Conservation (phyloP, 2,329 filamentous ascomycete species). For the Pestalotiopsis sp. region DNA sequence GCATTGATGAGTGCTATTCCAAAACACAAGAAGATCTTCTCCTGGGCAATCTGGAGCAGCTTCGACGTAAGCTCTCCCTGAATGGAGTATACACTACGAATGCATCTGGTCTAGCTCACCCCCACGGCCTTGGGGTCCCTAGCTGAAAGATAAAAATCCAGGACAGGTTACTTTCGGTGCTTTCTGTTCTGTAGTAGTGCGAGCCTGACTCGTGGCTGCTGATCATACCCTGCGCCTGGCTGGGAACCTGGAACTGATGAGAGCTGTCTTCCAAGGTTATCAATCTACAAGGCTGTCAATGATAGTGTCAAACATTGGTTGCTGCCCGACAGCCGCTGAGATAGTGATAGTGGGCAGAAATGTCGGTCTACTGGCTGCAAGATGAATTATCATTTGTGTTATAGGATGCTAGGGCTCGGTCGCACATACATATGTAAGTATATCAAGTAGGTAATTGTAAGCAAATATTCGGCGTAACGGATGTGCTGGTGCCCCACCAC, state of each 20-base stretch:
- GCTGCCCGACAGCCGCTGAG: background rate
- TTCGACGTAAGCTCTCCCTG: background rate
- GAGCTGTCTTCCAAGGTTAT: too few species aligned
- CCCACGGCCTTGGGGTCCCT: background rate
- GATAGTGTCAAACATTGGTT: background rate
- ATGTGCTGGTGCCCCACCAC: background rate
- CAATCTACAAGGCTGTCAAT: background rate
- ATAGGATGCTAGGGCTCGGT: background rate
- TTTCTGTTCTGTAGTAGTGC: background rate
- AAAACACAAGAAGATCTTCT: background rate
- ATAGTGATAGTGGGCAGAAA: background rate
- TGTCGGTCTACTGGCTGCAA: background rate
- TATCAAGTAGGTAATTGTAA: background rate
- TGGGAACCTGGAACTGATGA: too few species aligned
- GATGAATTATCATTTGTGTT: background rate
- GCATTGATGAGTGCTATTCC: too few species aligned
- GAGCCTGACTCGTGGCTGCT: background rate
- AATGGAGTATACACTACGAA: background rate
- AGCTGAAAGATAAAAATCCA: background rate
- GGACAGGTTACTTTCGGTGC: background rate
- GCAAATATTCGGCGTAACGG: background rate
- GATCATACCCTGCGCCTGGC: background rate
- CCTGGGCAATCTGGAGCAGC: background rate
- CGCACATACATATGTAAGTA: background rate
- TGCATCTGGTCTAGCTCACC: background rate